Base-by-base conservation (phyloP, 371 early-diverging fungal genomes). In the Saksenaea vasiformis region DNA sequence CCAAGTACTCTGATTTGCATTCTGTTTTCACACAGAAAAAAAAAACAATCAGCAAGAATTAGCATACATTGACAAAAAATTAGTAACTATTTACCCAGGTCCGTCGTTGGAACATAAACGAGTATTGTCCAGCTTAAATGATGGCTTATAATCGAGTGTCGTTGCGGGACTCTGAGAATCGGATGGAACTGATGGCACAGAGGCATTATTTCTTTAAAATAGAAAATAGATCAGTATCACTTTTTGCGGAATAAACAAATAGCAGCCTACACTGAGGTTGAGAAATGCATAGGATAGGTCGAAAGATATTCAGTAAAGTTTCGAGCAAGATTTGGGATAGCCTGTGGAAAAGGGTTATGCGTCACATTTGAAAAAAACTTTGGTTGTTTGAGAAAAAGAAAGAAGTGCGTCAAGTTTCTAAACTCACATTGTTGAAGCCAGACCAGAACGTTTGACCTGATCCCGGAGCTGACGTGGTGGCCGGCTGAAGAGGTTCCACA, bases 1-100 rank as follows among this genome's bases (percentile, higher is more conserved):
- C 94, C 95, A 24, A 90, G 80, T 17, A 91, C 86, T 35, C 84
- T 72, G 36, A 91, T 85, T 70, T 85, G 76, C 66, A 74, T 65
- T 3, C 78, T 73, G 41, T 31, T n/a, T 36, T 10, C 56, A 5
- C 15, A 54, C 4, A 19, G 27, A 61, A 34, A 47, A 26, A 2
- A 60, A 37, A 60, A 22, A 22, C 5, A 4, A 19, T 47, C 14
- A 7, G 22, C 8, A n/a, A 47, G 22, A 5, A 7, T 22, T 47
- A 19, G 51, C 14, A 15, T 3, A 41, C 19, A 14, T 5, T 17
- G 5, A 41, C 14, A 14, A 17, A 5, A 5, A 47, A n/a, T 31
- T 31, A 39, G 28, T 39, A 34, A 15, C 8, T 28, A 36, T 0
- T 56, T 71, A 71, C 68, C 67, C 67, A 26, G 65, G 43, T 13